A percentile compares a stretch with the other conserved stretches of the same genome.
Evolutionary conservation across 352 stramenopile genomes (phyloP).

Genomic region (Globisporangium carolinianum): DNA sequence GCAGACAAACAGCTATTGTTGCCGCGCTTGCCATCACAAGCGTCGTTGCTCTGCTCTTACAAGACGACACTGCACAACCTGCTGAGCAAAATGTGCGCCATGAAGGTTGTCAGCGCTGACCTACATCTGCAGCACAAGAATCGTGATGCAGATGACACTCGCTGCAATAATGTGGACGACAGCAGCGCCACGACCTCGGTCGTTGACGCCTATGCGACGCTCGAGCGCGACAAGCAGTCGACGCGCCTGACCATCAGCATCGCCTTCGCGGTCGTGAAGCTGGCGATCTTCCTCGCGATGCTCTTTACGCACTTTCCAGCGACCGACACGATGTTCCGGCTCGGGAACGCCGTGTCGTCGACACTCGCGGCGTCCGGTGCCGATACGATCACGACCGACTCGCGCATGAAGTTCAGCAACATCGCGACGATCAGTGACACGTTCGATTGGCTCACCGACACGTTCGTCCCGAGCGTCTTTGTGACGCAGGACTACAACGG

Average conservation of each 20-base stretch:
- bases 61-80: no score
- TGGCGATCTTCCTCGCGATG: slow-evolving; percentile 37
- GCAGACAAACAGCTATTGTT: no score
- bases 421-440: slow-evolving; percentile 27
- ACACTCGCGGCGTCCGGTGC: slow-evolving; percentile 29
- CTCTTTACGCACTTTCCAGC: slow-evolving; percentile 36
- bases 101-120: no score
- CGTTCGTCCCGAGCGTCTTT: slow-evolving; percentile 36
- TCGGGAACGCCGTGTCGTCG: slow-evolving; percentile 23
- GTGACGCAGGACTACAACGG: slow-evolving; percentile 48
- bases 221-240: slow-evolving; percentile 36
- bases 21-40: no score
- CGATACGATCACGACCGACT: slow-evolving; percentile 36
- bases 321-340: slow-evolving; percentile 20
- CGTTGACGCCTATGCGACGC: slow-evolving; percentile 18
- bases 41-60: no score
- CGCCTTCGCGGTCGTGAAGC: slow-evolving; percentile 26
- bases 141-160: no score
- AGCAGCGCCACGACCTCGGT: slow-evolving; percentile 7
- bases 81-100: no score
- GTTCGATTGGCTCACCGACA: slow-evolving; percentile 39
- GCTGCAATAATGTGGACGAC: no score
- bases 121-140: no score
- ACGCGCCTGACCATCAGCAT: slow-evolving; percentile 24
- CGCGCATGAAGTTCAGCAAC: slow-evolving; percentile 41